These are phyloP conservation scores for Clonostachys rhizophaga DNA, from an alignment of 2,329 filamentous ascomycete species.

Conservation along the genomic window DNA sequence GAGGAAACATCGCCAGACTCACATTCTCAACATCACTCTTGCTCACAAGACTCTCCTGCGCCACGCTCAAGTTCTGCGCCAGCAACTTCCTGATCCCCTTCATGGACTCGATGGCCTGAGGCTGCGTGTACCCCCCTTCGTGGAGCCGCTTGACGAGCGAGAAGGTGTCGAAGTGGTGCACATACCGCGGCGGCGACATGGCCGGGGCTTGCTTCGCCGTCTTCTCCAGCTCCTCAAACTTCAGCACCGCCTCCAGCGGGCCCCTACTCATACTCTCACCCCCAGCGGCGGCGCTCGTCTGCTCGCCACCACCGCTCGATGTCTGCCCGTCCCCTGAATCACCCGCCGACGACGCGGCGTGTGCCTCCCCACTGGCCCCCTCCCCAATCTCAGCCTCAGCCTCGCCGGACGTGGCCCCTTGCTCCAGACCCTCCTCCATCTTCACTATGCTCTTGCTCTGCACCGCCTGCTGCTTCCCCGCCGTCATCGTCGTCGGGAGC, in stretches of 20 bases:
- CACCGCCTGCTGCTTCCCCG: conserved; percentile 2
- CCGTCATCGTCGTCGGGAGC: not conserved
- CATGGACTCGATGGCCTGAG: conserved; percentile 83
- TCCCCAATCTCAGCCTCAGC: not conserved
- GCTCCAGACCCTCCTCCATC: not conserved
- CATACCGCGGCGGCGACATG: conserved; percentile 70
- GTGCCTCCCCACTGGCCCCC: not conserved
- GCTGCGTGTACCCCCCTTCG: conserved; percentile 65
- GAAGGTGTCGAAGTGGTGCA: conserved; percentile 97
- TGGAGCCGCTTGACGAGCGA: conserved; percentile 78
- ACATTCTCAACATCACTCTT: conserved; percentile 90
- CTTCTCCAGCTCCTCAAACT: conserved; percentile 36
- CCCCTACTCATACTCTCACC: conserved; percentile 18
- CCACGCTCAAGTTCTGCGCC: conserved; percentile 74
- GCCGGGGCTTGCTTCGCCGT: conserved; percentile 51
- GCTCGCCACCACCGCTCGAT: too few species aligned
- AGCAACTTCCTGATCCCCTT: conserved; percentile 81
- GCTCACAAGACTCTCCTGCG: conserved; percentile 74
- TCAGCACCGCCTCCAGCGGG: conserved; percentile 45
- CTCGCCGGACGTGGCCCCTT: not conserved
- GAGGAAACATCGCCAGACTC: conserved; percentile 3
- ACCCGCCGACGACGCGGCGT: not conserved
- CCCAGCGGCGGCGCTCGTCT: too few species aligned
- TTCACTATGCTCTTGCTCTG: conserved; percentile 2
- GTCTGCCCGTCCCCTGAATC: too few species aligned